Evolutionary conservation across 805 yeast species (phyloP), one percentile per base, ranked within the genome.

Genomic region (Ogataea kodamae): DNA sequence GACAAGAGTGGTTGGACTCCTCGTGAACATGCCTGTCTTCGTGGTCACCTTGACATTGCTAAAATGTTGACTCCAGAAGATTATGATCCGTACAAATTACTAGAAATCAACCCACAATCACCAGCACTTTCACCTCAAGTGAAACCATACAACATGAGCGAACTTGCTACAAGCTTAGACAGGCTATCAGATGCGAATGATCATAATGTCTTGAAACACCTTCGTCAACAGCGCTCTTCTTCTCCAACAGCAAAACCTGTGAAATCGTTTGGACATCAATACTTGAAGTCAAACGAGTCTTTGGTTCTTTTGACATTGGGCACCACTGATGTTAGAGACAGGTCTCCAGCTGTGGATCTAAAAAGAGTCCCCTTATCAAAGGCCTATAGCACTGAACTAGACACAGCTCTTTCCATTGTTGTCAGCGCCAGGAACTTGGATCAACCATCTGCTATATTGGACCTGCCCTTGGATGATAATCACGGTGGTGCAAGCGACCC

Each of bases 1-100:
- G 97, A 90, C 61, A 81, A 76, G 28, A 81, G 92, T 33, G 97
- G 97, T 0, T 90, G 97, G 97, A 76, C 87, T 12, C 96, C 97
- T n/a, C 78, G 87, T 78, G 97, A 90, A 52, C 97, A 90, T 58
- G 96, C 97, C 0, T 80, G 86, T 30, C 65, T 90, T 28, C 71
- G 97, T 48, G 97, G 97, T 5, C 95, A 88, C 55, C 62, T 89
- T 38, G 69, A 65, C 3, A 73, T 86, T 22, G 80, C 92, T 1
- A 75, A 75, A 33, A 48, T 75, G 50, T 62, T 90, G 35, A 68
- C 68, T 18, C 84, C 84, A 1, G 37, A 47, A 3, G 62, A 71
- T 44, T 67, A 60, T 37, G 59, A 64, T 30, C 61, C 65, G 1
- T 53, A 55, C 32, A 46, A 46, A 9, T 28, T 45, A 2, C 28